phyloP scores from a whole-genome alignment of 2,329 filamentous ascomycete genomes.

The Fusarium poae region DNA sequence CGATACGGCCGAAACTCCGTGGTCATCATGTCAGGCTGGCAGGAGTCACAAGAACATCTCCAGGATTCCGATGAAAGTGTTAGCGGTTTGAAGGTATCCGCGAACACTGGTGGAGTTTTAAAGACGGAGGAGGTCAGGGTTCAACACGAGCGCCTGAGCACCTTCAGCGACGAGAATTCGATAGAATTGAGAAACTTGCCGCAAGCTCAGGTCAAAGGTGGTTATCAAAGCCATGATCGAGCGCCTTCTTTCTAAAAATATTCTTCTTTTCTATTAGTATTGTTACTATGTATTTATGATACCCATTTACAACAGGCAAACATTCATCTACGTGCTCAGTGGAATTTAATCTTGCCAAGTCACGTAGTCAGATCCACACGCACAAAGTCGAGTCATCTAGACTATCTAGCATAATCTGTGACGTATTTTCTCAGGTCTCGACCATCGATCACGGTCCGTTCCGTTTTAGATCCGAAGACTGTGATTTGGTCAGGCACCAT shows the following conservation, averaged over 20 bases:
- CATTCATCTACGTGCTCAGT: background rate
- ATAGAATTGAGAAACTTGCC: conserved; percentile 41
- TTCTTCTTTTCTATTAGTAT: background rate
- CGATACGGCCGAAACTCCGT: conserved; percentile 51
- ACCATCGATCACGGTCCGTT: background rate
- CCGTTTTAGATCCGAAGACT: background rate
- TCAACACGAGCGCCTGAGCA: conserved; percentile 43
- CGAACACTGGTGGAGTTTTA: conserved; percentile 43
- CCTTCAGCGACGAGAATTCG: conserved; percentile 37
- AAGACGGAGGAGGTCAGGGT: conserved; percentile 52
- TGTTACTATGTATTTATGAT: background rate
- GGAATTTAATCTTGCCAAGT: background rate
- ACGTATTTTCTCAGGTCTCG: background rate
- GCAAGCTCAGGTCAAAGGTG: conserved; percentile 10
- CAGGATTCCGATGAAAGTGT: conserved; percentile 38
- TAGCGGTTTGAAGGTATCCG: conserved; percentile 16
- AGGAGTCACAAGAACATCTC: conserved; percentile 53
- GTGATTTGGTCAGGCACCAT: background rate
- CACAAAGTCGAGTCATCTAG: background rate
- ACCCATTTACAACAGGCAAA: background rate
- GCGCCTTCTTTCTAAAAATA: conserved; percentile 18
- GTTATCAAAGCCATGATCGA: background rate
- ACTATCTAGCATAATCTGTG: background rate
- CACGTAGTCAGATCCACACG: background rate
- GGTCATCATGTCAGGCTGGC: conserved; percentile 53